Base-by-base conservation (phyloP, 768 basidiomycete species). In the Sistotremastrum suecicum region DNA sequence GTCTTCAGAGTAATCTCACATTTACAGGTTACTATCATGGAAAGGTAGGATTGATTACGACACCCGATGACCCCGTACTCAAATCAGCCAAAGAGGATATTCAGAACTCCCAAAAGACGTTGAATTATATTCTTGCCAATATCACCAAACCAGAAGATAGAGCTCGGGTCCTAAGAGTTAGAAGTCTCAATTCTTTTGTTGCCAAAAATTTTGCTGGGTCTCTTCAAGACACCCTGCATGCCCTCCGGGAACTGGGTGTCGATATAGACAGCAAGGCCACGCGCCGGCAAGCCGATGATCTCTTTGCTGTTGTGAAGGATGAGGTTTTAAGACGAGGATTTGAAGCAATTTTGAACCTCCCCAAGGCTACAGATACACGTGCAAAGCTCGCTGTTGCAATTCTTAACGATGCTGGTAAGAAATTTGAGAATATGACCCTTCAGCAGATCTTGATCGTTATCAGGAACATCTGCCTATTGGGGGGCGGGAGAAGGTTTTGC, bases 391-490 rank as follows among this genome's bases (percentile, higher is more conserved):
- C 79, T 6, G 76, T 83, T 6, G 64, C 72, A 7, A 58, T 83
- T 41, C 64, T 83, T 32, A 80, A 80, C 51, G 83, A 85, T 53
- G 80, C 80, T 20, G 78, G 79, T 74, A 49, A 37, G 63, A 52
- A 10, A 11, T 36, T 34, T 10, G 10, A 10, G 8, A 8, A 9
- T 11, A 34, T 20, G 42, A n/a, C 36, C 39, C 31, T 35, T 34
- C 35, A 48, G 41, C 40, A 20, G 20, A 20, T 20, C 20, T 20
- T 20, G 20, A 20, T 20, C 44, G 32, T 32, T 39, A 9, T 43
- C 42, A 80, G 78, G 78, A 4, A 72, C 74, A 31, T 78, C 79
- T 56, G 79, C 81, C 7, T 83, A 82, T 53, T 83, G 81, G 81
- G 78, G 72, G 51, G 67, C 72, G 0, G 61, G 60, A 8, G 68